Conservation (phyloP, 2,329 filamentous ascomycete genomes). For the Coccinonectria pachysandricola region DNA sequence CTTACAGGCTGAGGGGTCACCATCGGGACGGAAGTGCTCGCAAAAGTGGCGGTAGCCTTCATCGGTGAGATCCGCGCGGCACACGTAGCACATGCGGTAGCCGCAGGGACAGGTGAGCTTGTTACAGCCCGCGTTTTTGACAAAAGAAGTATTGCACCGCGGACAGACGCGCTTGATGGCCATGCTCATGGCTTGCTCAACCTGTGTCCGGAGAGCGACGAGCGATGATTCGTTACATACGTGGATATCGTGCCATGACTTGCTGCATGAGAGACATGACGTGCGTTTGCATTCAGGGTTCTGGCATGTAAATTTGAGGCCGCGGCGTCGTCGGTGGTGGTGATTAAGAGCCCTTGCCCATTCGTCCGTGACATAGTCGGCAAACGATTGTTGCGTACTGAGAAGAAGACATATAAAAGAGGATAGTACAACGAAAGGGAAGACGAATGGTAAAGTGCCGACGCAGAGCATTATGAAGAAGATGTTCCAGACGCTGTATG, state of each 20-base stretch:
- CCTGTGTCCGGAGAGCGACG: conserved; percentile 72
- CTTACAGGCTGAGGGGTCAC: conserved; percentile 58
- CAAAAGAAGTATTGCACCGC: conserved; percentile 79
- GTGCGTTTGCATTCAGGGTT: conserved; percentile 55
- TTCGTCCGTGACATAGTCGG: conserved; percentile 31
- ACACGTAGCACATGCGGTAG: conserved; percentile 97
- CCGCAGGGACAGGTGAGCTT: conserved; percentile 93
- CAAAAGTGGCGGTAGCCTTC: conserved; percentile 93
- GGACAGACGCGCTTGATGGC: conserved; percentile 94
- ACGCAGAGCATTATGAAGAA: conserved; percentile 43
- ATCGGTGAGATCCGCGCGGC: conserved; percentile 61
- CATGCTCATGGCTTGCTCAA: conserved; percentile 87
- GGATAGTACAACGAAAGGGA: conserved; percentile 40
- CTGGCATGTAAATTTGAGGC: conserved; percentile 68
- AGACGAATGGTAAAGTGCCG: conserved; percentile 43
- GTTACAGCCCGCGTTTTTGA: conserved; percentile 92
- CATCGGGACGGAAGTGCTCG: conserved; percentile 81
- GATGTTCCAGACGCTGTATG: conserved; percentile 37
- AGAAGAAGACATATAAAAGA: conserved; percentile 35
- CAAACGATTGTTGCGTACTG: conserved; percentile 32
- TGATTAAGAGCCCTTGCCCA: conserved; percentile 54
- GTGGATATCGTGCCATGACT: conserved; percentile 80
- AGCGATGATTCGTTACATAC: conserved; percentile 78
- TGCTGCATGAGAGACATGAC: conserved; percentile 75
- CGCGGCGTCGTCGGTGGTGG: conserved; percentile 59